A percentile compares a stretch with the other conserved stretches of the same genome.
phyloP scores from a whole-genome alignment of 176 grass and related monocot species.

The Triticum monococcum region DNA sequence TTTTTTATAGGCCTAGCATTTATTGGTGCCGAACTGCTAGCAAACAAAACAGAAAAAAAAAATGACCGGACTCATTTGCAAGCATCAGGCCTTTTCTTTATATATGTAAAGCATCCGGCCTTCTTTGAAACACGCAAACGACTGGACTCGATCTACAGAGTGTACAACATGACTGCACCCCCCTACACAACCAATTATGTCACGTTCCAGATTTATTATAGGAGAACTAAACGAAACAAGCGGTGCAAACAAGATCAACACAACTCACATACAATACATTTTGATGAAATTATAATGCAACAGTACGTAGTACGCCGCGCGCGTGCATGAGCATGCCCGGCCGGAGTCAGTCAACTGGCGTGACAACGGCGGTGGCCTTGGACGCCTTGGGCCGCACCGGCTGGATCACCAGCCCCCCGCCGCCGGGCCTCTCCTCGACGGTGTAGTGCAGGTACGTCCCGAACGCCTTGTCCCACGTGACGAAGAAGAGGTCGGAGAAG shows the following conservation, averaged over 20 bases:
- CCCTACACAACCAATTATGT: neutral
- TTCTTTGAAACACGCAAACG: neutral
- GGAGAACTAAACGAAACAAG: neutral
- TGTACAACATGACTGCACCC: neutral
- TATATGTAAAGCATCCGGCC: neutral
- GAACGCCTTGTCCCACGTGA: neutral
- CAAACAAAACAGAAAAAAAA: neutral
- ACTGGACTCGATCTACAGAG: neutral
- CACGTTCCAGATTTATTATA: neutral
- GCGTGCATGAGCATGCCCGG: no score
- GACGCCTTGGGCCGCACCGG: neutral
- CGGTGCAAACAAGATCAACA: neutral
- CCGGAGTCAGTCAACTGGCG: neutral
- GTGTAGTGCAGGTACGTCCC: conserved; percentile 1
- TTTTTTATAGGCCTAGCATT: no score
- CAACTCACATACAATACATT: neutral
- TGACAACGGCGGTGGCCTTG: neutral
- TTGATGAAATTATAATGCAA: neutral
- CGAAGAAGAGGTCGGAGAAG: conserved; percentile 24
- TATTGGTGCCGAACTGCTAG: neutral
- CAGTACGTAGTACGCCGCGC: neutral
- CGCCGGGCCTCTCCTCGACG: neutral
- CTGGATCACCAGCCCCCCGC: neutral
- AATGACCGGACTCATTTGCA: neutral
- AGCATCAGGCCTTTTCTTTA: neutral